These are phyloP conservation scores for Verticillium dahliae DNA, from an alignment of 2,329 filamentous ascomycete species.

Conservation along the genomic window DNA sequence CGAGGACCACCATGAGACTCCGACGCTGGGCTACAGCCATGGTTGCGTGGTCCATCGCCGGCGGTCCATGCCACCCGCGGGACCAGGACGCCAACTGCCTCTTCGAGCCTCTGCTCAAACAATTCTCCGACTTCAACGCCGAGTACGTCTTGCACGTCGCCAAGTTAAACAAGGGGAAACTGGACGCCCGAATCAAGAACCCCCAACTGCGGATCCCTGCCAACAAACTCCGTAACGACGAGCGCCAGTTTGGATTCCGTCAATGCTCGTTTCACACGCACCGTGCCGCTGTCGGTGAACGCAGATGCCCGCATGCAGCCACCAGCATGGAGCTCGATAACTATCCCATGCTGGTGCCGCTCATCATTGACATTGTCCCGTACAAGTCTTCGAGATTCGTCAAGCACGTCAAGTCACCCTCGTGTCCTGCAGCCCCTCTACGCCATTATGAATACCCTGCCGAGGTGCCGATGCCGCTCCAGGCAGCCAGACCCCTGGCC, in stretches of 20 bases:
- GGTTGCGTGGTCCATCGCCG: slow-evolving; percentile 48
- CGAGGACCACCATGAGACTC: slow-evolving; percentile 41
- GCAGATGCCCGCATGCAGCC: slow-evolving; percentile 39
- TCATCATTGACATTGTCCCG: slow-evolving; percentile 8
- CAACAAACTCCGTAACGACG: slow-evolving; percentile 48
- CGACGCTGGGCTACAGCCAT: slow-evolving; percentile 56
- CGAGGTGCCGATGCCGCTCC: not conserved
- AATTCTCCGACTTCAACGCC: slow-evolving; percentile 36
- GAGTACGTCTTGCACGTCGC: slow-evolving; percentile 46
- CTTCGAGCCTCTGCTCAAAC: slow-evolving; percentile 35
- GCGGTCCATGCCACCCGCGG: slow-evolving; percentile 17
- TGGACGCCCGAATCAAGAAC: slow-evolving; percentile 52
- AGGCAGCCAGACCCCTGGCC: not conserved
- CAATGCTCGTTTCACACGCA: slow-evolving; percentile 57
- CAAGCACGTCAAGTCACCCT: slow-evolving; percentile 2
- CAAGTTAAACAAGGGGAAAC: slow-evolving; percentile 43
- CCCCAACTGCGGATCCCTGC: slow-evolving; percentile 52
- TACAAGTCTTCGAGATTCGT: not conserved
- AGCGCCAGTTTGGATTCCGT: slow-evolving; percentile 53
- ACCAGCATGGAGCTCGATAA: slow-evolving; percentile 9
- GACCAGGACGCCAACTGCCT: slow-evolving; percentile 20
- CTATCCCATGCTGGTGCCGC: slow-evolving; percentile 12
- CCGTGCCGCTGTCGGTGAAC: slow-evolving; percentile 45
- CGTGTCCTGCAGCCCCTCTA: not conserved
- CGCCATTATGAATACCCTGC: not conserved